Conservation (phyloP, 2,329 filamentous ascomycete species). For the Paecilomyces variotii region DNA sequence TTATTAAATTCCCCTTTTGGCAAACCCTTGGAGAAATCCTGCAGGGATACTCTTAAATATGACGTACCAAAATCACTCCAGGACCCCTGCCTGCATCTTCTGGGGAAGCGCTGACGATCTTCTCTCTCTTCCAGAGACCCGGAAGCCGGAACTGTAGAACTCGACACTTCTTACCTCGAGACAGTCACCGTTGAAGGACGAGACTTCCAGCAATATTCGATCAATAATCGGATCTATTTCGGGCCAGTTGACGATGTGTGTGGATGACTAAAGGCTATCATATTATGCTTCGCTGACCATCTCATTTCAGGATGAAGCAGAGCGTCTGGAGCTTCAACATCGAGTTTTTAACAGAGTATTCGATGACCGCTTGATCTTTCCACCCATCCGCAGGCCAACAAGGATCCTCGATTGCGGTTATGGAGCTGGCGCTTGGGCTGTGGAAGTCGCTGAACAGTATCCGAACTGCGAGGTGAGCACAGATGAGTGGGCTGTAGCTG, state of each 20-base stretch:
- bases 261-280: slow-evolving; percentile 4
- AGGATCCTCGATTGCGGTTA: slow-evolving; percentile 66
- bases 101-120: slow-evolving; percentile 17
- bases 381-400: slow-evolving; percentile 51
- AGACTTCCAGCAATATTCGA: slow-evolving; percentile 58
- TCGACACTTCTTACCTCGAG: slow-evolving; percentile 53
- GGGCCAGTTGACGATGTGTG: slow-evolving; percentile 64
- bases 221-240: slow-evolving; percentile 59
- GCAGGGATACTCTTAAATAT: slow-evolving; percentile 9
- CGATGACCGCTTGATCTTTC: slow-evolving; percentile 60
- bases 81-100: slow-evolving; percentile 2
- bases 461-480: slow-evolving; percentile 55
- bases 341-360: slow-evolving; percentile 56
- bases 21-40: background rate
- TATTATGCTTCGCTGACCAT: slow-evolving; percentile 4
- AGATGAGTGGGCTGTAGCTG: background rate
- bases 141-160: slow-evolving; percentile 38
- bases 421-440: slow-evolving; percentile 63
- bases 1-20: background rate
- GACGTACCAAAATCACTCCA: slow-evolving; percentile 18
- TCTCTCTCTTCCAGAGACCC: slow-evolving; percentile 27
- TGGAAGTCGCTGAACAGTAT: slow-evolving; percentile 57
- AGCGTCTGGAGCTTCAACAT: slow-evolving; percentile 58
- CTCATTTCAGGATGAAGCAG: slow-evolving; percentile 53
- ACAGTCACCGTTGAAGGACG: slow-evolving; percentile 55